Conservation (phyloP, 208 protist species). For the Crithidia bombi region DNA sequence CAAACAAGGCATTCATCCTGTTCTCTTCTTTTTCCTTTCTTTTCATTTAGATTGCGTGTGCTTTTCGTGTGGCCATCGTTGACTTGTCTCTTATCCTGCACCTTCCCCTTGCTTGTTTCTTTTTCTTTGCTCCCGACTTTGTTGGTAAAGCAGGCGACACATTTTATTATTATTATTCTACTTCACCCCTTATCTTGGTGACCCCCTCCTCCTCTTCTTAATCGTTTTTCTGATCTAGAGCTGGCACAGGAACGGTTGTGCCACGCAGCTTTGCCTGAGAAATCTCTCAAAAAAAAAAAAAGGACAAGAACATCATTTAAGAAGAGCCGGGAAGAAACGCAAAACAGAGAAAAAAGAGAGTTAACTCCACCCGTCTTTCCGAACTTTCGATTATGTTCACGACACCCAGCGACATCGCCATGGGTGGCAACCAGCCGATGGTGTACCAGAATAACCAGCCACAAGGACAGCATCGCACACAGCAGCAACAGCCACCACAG, state of each 20-base stretch:
- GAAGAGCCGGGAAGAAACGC: not conserved
- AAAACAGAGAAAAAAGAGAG: not conserved
- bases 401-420: constrained; percentile 37
- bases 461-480: constrained; percentile 6
- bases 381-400: constrained; percentile 31
- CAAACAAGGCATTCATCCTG: not conserved
- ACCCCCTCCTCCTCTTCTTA: constrained; percentile 16
- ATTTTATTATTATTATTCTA: not conserved
- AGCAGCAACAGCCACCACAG: constrained; percentile 11
- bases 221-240: constrained; percentile 14
- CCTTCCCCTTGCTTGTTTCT: constrained; percentile 1
- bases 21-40: constrained; percentile 22
- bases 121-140: constrained; percentile 10
- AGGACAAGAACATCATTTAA: not conserved
- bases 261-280: too few species aligned
- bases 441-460: constrained; percentile 37
- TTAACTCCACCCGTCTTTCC: not conserved
- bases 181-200: not conserved
- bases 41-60: not conserved
- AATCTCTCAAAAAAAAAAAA: constrained; percentile 14
- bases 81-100: not conserved
- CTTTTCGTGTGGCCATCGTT: too few species aligned
- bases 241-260: not conserved
- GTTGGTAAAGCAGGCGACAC: not conserved
- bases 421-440: constrained; percentile 40